phyloP scores from a whole-genome alignment of 2,329 filamentous ascomycete genomes.

The Calonectria fujianensis region DNA sequence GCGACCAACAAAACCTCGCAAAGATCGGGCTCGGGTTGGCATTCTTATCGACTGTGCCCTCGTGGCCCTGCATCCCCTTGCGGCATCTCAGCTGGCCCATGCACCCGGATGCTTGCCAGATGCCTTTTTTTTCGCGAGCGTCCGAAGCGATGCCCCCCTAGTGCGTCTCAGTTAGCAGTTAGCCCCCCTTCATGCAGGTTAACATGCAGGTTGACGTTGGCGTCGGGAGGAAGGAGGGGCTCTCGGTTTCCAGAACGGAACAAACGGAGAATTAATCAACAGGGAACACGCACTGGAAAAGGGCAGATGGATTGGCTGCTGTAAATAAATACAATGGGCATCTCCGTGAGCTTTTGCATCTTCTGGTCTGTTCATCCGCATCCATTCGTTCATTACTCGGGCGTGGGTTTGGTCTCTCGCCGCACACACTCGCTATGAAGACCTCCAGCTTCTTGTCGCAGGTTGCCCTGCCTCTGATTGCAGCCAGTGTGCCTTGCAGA shows the following conservation, averaged over 20 bases:
- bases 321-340: conserved; percentile 24
- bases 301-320: neutral
- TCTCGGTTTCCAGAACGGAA: conserved; percentile 5
- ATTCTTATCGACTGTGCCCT: neutral
- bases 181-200: neutral
- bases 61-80: neutral
- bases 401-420: neutral
- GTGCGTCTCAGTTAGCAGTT: conserved; percentile 25
- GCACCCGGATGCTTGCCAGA: neutral
- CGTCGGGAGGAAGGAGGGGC: conserved; percentile 6
- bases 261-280: conserved; percentile 8
- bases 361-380: conserved; percentile 15
- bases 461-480: conserved; percentile 44
- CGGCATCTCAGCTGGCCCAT: conserved; percentile 28
- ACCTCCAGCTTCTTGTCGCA: conserved; percentile 32
- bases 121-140: neutral
- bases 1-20: conserved; percentile 34
- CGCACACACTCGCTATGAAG: conserved; percentile 43
- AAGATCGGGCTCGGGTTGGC: conserved; percentile 9
- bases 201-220: conserved; percentile 26
- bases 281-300: conserved; percentile 6
- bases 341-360: neutral
- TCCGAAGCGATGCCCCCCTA: conserved; percentile 13
- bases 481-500: conserved; percentile 30
- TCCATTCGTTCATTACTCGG: conserved; percentile 2